phyloP scores from a whole-genome alignment of 2,329 filamentous ascomycete species.

The Pseudogymnoascus sp. region DNA sequence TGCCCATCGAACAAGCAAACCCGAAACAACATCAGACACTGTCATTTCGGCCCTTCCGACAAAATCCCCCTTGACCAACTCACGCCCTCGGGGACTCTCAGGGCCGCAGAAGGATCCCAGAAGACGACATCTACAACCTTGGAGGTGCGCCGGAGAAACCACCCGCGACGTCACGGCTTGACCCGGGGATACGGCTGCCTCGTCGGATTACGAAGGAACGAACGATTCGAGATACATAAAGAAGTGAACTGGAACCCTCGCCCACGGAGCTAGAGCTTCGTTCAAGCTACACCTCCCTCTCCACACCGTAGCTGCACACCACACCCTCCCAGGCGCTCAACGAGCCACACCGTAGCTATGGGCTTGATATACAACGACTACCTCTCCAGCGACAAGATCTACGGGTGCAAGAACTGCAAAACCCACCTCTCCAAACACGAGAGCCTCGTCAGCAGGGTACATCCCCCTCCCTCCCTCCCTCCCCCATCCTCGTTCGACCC shows the following conservation, averaged over 20 bases:
- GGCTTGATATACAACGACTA: slow-evolving; percentile 89
- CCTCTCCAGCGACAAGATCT: slow-evolving; percentile 77
- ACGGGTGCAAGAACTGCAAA: slow-evolving; percentile 91
- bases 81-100: background rate
- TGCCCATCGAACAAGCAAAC: background rate
- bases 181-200: background rate
- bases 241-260: background rate
- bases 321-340: background rate
- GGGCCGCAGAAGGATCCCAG: background rate
- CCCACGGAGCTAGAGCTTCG: background rate
- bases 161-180: background rate
- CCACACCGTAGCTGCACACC: background rate
- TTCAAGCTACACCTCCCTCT: background rate
- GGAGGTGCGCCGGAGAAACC: background rate
- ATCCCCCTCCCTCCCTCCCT: slow-evolving; percentile 26
- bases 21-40: background rate
- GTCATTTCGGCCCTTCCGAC: background rate
- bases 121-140: background rate
- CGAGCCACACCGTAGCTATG: slow-evolving; percentile 43
- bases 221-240: background rate
- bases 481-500: background rate
- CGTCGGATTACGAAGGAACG: background rate
- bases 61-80: background rate
- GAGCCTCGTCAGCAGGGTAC: slow-evolving; percentile 87
- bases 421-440: slow-evolving; percentile 92